phyloP scores from a whole-genome alignment of 345 rosid species.

The Trapa bicornis region DNA sequence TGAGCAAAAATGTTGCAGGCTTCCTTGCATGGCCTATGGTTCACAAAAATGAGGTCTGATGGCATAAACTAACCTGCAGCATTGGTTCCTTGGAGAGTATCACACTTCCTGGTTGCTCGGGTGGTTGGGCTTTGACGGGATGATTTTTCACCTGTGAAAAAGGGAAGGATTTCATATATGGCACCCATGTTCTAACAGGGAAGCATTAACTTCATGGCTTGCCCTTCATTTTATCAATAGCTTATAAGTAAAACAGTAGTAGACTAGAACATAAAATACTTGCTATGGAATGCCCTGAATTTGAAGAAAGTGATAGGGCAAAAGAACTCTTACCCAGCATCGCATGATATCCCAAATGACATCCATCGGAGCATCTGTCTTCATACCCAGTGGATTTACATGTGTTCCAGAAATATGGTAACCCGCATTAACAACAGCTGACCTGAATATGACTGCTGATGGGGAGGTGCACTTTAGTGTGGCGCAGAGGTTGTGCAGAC shows the following conservation, averaged over 20 bases:
- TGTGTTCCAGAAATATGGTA: constrained; percentile 89
- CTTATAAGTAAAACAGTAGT: not conserved
- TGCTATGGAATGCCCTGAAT: not conserved
- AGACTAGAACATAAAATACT: not conserved
- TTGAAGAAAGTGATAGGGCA: constrained; percentile 2
- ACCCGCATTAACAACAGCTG: constrained; percentile 93
- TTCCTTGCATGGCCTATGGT: not conserved
- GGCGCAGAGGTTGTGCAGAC: constrained; percentile 91
- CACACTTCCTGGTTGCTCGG: constrained; percentile 79
- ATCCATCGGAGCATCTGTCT: constrained; percentile 98
- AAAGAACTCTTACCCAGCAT: constrained; percentile 65
- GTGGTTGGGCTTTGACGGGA: constrained; percentile 76
- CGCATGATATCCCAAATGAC: constrained; percentile 99
- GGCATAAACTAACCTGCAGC: constrained; percentile 46
- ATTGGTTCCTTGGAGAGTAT: constrained; percentile 81
- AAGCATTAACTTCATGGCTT: not conserved
- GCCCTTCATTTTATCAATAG: not conserved
- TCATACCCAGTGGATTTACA: constrained; percentile 79
- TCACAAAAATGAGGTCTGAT: too few relatives aligned
- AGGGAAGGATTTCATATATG: not conserved
- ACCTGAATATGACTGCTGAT: constrained; percentile 74
- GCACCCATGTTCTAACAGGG: not conserved
- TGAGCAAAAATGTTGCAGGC: not conserved
- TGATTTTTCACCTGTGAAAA: constrained; percentile 67
- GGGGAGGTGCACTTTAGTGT: constrained; percentile 98